Conservation (phyloP, 1,139 yeast genomes). For the Magnusiomyces suaveolens region DNA sequence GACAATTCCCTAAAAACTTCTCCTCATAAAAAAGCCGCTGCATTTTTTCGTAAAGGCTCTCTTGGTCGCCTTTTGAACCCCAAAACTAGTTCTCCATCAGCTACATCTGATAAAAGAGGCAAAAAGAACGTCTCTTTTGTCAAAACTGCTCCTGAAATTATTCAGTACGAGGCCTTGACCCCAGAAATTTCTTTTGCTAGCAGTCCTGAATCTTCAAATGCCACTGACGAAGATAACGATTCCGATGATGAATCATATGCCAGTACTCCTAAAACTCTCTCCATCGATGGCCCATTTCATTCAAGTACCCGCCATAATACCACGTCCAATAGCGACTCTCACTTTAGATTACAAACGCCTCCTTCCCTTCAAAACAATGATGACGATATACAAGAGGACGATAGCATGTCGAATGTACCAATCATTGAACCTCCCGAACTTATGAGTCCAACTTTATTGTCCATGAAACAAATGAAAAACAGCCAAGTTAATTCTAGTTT, state of each 20-base stretch:
- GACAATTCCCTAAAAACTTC: neutral
- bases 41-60: constrained; percentile 24
- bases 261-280: too few species aligned
- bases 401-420: constrained; percentile 15
- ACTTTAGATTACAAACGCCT: neutral
- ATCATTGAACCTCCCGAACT: constrained; percentile 19
- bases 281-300: too few species aligned
- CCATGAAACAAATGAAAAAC: neutral
- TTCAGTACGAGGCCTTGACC: constrained; percentile 36
- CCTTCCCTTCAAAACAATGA: constrained; percentile 13
- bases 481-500: neutral
- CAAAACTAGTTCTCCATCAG: constrained; percentile 15
- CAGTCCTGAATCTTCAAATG: constrained; percentile 9
- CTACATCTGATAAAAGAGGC: constrained; percentile 16
- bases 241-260: too few species aligned
- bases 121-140: constrained; percentile 32
- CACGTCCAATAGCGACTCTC: too few species aligned
- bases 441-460: constrained; percentile 1
- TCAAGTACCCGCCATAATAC: too few species aligned
- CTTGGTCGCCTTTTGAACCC: constrained; percentile 29
- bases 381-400: too few species aligned
- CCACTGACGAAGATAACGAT: too few species aligned
- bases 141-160: constrained; percentile 31
- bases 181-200: constrained; percentile 33
- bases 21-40: constrained; percentile 9